phyloP scores from a whole-genome alignment of 2,329 filamentous ascomycete genomes.

The Hirsutella thompsonii region DNA sequence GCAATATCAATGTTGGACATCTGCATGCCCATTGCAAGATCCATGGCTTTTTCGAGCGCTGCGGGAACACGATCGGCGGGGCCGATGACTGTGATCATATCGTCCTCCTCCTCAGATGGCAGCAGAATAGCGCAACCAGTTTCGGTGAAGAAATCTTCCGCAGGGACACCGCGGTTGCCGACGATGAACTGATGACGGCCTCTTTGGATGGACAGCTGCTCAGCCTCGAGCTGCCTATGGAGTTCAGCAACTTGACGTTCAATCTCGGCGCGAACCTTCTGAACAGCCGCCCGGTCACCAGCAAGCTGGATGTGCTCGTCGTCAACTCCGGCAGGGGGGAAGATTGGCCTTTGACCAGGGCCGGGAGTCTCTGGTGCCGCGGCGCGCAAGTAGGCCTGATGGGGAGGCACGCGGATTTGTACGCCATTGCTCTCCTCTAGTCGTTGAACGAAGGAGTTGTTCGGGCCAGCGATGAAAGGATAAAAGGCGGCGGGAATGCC shows the following conservation, averaged over 20 bases:
- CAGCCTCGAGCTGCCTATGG: conserved; percentile 59
- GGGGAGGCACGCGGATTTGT: conserved; percentile 70
- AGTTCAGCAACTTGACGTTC: conserved; percentile 69
- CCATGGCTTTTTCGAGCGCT: conserved; percentile 74
- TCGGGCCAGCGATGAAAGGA: conserved; percentile 79
- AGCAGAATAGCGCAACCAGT: conserved; percentile 85
- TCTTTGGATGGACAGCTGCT: conserved; percentile 71
- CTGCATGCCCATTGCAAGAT: conserved; percentile 78
- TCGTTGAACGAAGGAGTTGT: conserved; percentile 52
- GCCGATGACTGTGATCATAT: conserved; percentile 75
- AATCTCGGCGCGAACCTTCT: conserved; percentile 67
- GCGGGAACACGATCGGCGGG: conserved; percentile 58
- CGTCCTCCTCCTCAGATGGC: conserved; percentile 64
- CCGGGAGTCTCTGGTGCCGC: conserved; percentile 50
- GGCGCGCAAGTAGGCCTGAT: conserved; percentile 61
- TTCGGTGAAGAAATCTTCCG: conserved; percentile 77
- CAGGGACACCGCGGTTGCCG: conserved; percentile 64
- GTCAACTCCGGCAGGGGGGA: conserved; percentile 51
- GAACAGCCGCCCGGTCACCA: conserved; percentile 73
- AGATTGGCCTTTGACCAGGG: conserved; percentile 54
- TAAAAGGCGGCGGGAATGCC: conserved; percentile 86
- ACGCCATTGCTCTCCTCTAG: conserved; percentile 70
- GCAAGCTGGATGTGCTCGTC: conserved; percentile 74
- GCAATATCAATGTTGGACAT: conserved; percentile 73
- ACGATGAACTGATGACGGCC: conserved; percentile 93